Evolutionary conservation across 306 rosid genomes (phyloP).

Genomic region (Dryas alaskensis): DNA sequence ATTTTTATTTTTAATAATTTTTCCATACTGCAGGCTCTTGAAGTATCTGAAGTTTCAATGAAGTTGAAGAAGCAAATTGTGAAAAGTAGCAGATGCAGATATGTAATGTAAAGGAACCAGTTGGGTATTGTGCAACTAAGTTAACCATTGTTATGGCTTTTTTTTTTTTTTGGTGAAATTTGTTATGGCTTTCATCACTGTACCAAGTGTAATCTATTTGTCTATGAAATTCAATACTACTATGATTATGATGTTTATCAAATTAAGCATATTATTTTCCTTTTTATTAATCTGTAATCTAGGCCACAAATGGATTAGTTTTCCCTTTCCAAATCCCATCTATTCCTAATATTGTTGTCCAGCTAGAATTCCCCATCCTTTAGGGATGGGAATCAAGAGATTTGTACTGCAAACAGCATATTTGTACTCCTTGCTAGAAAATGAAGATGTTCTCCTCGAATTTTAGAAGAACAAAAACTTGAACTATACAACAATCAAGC

Average conservation of each 20-base stretch:
- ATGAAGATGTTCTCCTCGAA: neutral
- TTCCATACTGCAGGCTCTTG: conserved; percentile 38
- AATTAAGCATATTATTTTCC: neutral
- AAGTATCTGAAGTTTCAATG: conserved; percentile 30
- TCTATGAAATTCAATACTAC: neutral
- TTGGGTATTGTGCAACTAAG: conserved; percentile 2
- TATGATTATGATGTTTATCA: neutral
- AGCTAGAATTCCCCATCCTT: neutral
- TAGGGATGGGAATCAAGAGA: neutral
- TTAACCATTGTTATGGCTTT: neutral
- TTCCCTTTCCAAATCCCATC: neutral
- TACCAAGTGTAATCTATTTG: neutral
- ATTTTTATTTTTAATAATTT: neutral
- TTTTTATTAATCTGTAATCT: neutral
- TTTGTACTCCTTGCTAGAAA: neutral
- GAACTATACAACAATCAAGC: neutral
- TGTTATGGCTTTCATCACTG: neutral
- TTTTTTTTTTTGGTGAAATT: too few species aligned
- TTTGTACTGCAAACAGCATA: neutral
- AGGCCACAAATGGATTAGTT: neutral
- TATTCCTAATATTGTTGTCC: neutral
- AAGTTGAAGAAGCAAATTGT: conserved; percentile 23
- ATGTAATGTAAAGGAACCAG: conserved; percentile 12
- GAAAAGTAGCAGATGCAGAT: conserved; percentile 15
- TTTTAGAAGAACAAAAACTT: neutral